Conservation (phyloP, 805 yeast species). For the Saturnispora galanensis region DNA sequence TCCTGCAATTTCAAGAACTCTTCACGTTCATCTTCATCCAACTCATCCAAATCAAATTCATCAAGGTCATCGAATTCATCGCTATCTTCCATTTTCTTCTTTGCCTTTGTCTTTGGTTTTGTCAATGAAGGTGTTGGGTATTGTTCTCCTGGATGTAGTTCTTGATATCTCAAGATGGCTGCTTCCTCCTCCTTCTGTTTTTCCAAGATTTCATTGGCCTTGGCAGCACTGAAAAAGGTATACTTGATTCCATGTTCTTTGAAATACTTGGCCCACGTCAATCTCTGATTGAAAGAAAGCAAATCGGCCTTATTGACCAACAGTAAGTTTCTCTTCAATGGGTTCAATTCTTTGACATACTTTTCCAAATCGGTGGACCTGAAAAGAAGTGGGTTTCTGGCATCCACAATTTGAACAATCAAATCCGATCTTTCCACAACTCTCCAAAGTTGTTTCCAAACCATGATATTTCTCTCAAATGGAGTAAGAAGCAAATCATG, state of each 20-base stretch:
- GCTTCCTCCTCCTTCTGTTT: conserved; percentile 40
- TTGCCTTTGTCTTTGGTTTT: background rate
- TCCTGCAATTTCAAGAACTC: conserved; percentile 13
- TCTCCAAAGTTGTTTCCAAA: conserved; percentile 98
- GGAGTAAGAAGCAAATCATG: conserved; percentile 87
- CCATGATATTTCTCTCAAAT: conserved; percentile 93
- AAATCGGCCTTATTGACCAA: conserved; percentile 92
- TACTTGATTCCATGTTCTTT: conserved; percentile 56
- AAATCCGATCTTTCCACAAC: conserved; percentile 92
- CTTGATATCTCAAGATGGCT: conserved; percentile 11
- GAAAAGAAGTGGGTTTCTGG: conserved; percentile 85
- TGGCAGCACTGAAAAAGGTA: conserved; percentile 87
- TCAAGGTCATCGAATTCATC: conserved; percentile 12
- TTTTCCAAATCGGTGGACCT: conserved; percentile 76
- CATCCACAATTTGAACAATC: conserved; percentile 95
- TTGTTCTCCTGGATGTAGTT: conserved; percentile 10
- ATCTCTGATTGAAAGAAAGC: conserved; percentile 65
- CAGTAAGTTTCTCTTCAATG: conserved; percentile 68
- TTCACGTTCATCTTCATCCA: conserved; percentile 16
- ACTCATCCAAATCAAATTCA: conserved; percentile 14
- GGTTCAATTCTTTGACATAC: conserved; percentile 70
- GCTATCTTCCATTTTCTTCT: background rate
- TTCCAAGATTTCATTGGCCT: conserved; percentile 69
- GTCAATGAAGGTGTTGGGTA: conserved; percentile 5
- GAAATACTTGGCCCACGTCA: conserved; percentile 82